Conservation (phyloP, 2,329 filamentous ascomycete species). For the Arthrobotrys conoides region DNA sequence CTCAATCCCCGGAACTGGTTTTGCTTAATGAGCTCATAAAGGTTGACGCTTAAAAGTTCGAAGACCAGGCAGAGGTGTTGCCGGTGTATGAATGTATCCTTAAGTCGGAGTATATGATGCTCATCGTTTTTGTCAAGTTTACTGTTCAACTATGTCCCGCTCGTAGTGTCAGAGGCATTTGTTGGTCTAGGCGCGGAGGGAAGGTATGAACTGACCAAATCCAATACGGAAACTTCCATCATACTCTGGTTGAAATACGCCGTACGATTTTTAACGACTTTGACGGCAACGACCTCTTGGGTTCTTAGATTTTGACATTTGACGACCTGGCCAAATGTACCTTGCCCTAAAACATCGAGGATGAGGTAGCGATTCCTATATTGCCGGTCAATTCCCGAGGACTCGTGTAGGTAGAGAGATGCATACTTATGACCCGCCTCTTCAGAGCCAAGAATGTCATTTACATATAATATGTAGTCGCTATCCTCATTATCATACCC, state of each 20-base stretch:
- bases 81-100: conserved; percentile 97
- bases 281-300: conserved; percentile 97
- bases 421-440: conserved; percentile 95
- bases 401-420: background rate
- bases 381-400: conserved; percentile 3
- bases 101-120: conserved; percentile 91
- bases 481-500: conserved; percentile 99
- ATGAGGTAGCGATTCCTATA: conserved; percentile 70
- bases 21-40: conserved; percentile 99
- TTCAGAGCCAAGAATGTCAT: conserved; percentile 97
- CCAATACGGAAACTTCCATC: conserved; percentile 99
- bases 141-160: conserved; percentile 81
- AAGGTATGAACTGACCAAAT: conserved; percentile 76
- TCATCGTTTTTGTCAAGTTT: conserved; percentile 99
- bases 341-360: conserved; percentile 94
- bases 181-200: conserved; percentile 64
- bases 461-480: conserved; percentile 99
- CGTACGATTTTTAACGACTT: conserved; percentile 98
- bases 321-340: conserved; percentile 97
- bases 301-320: conserved; percentile 99
- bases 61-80: conserved; percentile 98
- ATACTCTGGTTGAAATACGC: conserved; percentile 99
- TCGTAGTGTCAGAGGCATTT: conserved; percentile 63
- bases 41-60: conserved; percentile 94
- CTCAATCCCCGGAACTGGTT: conserved; percentile 98